A percentile compares a stretch with the other conserved stretches of the same genome.
Evolutionary conservation across 495 filamentous ascomycete genomes (phyloP).

Genomic region (Aspergillus sclerotiicarbonarius): DNA sequence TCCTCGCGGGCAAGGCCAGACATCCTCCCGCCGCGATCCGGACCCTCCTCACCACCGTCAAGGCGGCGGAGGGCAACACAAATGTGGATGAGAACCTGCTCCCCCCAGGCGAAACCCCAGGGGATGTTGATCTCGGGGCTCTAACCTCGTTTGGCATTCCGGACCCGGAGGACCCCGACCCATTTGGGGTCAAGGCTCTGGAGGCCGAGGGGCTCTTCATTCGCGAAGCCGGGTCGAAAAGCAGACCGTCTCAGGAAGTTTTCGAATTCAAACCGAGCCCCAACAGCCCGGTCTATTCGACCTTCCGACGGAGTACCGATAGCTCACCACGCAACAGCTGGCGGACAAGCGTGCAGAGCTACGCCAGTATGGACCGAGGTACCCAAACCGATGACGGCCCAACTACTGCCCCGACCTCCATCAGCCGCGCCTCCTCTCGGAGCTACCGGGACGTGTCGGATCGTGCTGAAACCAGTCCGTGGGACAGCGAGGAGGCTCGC

Average conservation of each 20-base stretch:
- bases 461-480: constrained; percentile 28
- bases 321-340: constrained; percentile 57
- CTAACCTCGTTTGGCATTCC: constrained; percentile 69
- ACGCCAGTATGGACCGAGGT: constrained; percentile 55
- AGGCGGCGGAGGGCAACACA: constrained; percentile 76
- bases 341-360: constrained; percentile 59
- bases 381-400: constrained; percentile 57
- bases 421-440: constrained; percentile 46
- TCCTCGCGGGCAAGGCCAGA: constrained; percentile 73
- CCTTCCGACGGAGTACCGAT: constrained; percentile 70
- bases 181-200: constrained; percentile 81
- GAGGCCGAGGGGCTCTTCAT: constrained; percentile 84
- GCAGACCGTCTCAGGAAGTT: constrained; percentile 64
- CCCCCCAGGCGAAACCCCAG: constrained; percentile 64
- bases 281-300: constrained; percentile 69
- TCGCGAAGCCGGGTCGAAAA: constrained; percentile 73
- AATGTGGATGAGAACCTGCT: constrained; percentile 63
- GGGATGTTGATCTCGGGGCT: constrained; percentile 61
- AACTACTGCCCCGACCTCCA: constrained; percentile 45
- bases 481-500: constrained; percentile 26
- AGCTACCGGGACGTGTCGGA: constrained; percentile 43
- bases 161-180: constrained; percentile 72
- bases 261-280: constrained; percentile 80
- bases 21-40: constrained; percentile 63
- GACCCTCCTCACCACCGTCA: constrained; percentile 73